Percentiles rank a stretch among this genome's conserved stretches.
phyloP scores from a whole-genome alignment of 1,284 basidiomycete genomes.

The Puccinia polysora region DNA sequence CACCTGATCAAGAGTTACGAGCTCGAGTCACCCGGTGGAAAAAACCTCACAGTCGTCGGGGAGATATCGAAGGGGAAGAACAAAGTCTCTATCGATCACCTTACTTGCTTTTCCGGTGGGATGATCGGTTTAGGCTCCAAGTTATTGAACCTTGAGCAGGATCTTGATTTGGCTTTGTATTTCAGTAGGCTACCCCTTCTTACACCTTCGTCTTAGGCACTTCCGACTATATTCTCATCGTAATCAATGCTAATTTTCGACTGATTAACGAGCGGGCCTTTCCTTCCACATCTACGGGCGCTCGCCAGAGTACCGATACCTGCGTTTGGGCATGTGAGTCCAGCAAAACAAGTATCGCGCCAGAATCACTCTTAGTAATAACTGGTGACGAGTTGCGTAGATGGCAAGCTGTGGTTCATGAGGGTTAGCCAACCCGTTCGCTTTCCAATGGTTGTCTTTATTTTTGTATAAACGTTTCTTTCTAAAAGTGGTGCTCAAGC shows the following conservation, averaged over 20 bases:
- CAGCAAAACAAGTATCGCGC: slow-evolving; percentile 51
- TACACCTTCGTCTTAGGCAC: neutral
- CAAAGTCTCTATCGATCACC: slow-evolving; percentile 51
- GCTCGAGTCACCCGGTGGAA: slow-evolving; percentile 53
- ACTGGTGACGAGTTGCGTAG: neutral
- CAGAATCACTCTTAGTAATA: slow-evolving; percentile 50
- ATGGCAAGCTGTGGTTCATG: slow-evolving; percentile 22
- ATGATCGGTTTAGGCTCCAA: slow-evolving; percentile 59
- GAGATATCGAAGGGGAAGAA: slow-evolving; percentile 1
- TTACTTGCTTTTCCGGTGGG: slow-evolving; percentile 59
- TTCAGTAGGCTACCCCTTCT: slow-evolving; percentile 7
- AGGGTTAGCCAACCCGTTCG: neutral
- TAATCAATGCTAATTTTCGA: slow-evolving; percentile 11
- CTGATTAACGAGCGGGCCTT: slow-evolving; percentile 46
- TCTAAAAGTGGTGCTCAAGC: neutral
- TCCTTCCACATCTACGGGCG: slow-evolving; percentile 49
- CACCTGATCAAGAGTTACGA: slow-evolving; percentile 54
- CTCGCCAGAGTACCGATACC: slow-evolving; percentile 53
- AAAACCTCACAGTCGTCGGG: slow-evolving; percentile 52
- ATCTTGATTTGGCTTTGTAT: slow-evolving; percentile 52
- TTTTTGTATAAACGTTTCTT: neutral
- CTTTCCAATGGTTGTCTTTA: neutral
- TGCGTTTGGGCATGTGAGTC: slow-evolving; percentile 58
- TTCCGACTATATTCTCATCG: slow-evolving; percentile 4
- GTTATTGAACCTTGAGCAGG: slow-evolving; percentile 55